A percentile compares a stretch with the other conserved stretches of the same genome.
Conservation (phyloP, 106 monocot species). For the Chionographis japonica region DNA sequence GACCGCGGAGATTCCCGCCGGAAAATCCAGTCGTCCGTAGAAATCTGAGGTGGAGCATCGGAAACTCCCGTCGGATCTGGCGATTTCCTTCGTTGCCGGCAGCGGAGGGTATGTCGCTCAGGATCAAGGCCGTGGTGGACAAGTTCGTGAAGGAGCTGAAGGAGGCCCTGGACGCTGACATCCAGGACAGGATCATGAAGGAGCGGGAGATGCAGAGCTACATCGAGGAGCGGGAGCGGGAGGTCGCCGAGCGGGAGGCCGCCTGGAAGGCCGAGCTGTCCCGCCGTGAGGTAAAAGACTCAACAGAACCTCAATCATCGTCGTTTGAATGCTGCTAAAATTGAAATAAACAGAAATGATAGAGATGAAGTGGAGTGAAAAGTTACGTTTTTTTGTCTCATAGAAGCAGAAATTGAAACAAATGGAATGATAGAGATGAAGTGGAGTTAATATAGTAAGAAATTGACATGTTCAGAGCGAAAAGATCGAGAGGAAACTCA, state of each 20-base stretch:
- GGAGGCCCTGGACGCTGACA: constrained; percentile 91
- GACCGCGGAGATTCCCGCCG: too few species aligned
- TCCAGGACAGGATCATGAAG: constrained; percentile 95
- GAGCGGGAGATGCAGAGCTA: constrained; percentile 99
- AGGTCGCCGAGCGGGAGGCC: constrained; percentile 96
- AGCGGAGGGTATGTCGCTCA: constrained; percentile 54
- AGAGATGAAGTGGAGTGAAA: neutral
- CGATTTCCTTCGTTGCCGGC: neutral
- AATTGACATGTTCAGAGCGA: too few species aligned
- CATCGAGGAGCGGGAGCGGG: constrained; percentile 90
- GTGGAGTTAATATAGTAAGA: too few species aligned
- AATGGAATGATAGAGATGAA: neutral
- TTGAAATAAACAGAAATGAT: neutral
- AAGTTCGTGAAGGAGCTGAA: constrained; percentile 92
- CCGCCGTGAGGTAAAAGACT: constrained; percentile 74
- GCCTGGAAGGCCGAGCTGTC: constrained; percentile 99
- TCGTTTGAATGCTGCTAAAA: neutral
- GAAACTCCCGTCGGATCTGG: neutral
- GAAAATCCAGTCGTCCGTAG: neutral
- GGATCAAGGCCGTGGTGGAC: constrained; percentile 96
- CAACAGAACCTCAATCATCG: neutral
- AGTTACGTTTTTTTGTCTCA: too few species aligned
- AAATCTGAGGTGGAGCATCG: neutral
- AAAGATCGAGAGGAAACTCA: too few species aligned
- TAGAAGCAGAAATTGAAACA: neutral